Percentiles rank a stretch among this genome's conserved stretches.
Evolutionary conservation across 78 protist species (phyloP).

Genomic region (Bodo saltans): DNA sequence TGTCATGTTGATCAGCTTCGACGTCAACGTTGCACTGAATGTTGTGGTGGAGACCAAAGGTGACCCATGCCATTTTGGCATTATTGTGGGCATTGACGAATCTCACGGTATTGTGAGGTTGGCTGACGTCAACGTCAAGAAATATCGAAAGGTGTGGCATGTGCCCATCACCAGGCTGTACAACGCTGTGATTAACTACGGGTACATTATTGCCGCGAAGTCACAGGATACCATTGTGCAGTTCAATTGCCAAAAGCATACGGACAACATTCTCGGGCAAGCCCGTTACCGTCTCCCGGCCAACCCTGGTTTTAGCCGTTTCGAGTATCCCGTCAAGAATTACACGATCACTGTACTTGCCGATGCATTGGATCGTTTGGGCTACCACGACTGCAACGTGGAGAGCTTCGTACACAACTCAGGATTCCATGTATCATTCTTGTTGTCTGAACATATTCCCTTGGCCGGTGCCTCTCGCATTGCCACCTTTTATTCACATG

Average conservation of each 20-base stretch:
- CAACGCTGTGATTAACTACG: background rate
- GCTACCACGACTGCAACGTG: background rate
- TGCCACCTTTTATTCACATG: background rate
- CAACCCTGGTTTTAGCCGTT: background rate
- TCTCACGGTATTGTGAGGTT: background rate
- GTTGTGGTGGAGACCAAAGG: slow-evolving; percentile 7
- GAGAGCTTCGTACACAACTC: background rate
- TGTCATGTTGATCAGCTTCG: background rate
- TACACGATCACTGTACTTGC: slow-evolving; percentile 8
- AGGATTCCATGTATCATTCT: background rate
- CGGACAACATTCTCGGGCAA: background rate
- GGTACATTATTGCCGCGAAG: background rate
- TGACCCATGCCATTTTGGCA: background rate
- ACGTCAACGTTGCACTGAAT: background rate
- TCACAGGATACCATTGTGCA: background rate
- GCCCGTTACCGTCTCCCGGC: slow-evolving; percentile 1
- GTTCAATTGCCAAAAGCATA: background rate
- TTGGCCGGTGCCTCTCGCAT: background rate
- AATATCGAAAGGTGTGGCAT: slow-evolving; percentile 3
- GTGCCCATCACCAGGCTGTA: background rate
- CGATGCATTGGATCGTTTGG: background rate
- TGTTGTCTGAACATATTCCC: slow-evolving; percentile 13
- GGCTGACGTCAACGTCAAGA: slow-evolving; percentile 17
- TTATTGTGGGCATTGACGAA: background rate
- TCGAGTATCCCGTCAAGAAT: slow-evolving; percentile 9